Percentiles rank a stretch among this genome's conserved stretches.
phyloP scores from a whole-genome alignment of 352 stramenopile genomes.

The Pythium oligandrum region DNA sequence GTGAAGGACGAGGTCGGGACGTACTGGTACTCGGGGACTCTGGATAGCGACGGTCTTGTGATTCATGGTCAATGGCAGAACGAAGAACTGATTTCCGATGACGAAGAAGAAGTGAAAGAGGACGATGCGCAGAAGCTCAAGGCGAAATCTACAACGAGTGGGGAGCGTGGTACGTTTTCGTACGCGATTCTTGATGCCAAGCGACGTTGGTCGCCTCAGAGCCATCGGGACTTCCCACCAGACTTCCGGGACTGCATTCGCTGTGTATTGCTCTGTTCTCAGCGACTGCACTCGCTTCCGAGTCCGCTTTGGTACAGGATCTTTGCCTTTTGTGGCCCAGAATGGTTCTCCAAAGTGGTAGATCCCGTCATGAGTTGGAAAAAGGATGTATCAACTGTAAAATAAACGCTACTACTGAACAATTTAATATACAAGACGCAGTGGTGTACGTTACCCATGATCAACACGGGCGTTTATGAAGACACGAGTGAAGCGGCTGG shows the following conservation, averaged over 20 bases:
- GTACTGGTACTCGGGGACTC: conserved; percentile 39
- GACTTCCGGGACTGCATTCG: conserved; percentile 31
- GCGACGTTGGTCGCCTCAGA: conserved; percentile 41
- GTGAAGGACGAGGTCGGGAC: conserved; percentile 53
- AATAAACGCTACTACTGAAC: no score
- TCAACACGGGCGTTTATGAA: no score
- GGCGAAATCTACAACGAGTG: conserved; percentile 8
- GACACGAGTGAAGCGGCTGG: no score
- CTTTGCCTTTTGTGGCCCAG: conserved; percentile 50
- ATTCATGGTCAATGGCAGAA: conserved; percentile 49
- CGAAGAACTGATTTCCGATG: conserved; percentile 22
- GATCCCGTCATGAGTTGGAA: no score
- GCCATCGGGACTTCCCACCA: conserved; percentile 38
- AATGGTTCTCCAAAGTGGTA: conserved; percentile 32
- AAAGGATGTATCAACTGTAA: no score
- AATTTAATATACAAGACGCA: no score
- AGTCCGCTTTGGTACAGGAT: conserved; percentile 43
- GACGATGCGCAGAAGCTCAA: neutral
- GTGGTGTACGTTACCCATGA: no score
- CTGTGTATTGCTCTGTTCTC: conserved; percentile 44
- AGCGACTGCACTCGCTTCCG: conserved; percentile 33
- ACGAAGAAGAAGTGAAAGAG: neutral
- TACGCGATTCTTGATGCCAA: conserved; percentile 34
- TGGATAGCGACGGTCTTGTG: conserved; percentile 37
- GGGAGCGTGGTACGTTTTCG: conserved; percentile 58